A percentile compares a stretch with the other conserved stretches of the same genome.
Evolutionary conservation across 352 stramenopile species (phyloP).

Genomic region (Phytopythium aichiense): DNA sequence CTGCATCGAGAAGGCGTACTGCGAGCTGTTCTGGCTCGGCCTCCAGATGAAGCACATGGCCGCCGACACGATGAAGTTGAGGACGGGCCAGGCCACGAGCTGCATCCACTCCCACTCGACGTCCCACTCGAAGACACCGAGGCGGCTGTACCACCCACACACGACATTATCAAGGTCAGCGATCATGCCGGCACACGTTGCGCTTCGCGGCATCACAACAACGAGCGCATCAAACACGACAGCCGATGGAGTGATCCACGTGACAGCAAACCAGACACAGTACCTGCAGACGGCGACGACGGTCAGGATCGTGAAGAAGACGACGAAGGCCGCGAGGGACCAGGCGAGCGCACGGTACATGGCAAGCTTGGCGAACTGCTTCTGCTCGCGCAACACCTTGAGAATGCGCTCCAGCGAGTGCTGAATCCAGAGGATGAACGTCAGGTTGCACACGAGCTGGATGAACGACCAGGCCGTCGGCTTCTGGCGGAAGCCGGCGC

Average conservation of each 20-base stretch:
- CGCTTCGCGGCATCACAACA: conserved; percentile 1
- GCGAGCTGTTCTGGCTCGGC: conserved; percentile 79
- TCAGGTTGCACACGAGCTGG: conserved; percentile 83
- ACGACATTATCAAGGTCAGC: background rate
- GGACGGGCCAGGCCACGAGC: conserved; percentile 87
- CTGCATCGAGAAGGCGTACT: conserved; percentile 84
- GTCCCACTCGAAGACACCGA: conserved; percentile 87
- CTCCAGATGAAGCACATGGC: conserved; percentile 90
- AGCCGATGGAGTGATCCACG: background rate
- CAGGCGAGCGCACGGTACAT: conserved; percentile 87
- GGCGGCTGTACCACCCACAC: conserved; percentile 27
- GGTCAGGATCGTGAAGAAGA: conserved; percentile 88
- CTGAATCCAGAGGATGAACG: conserved; percentile 92
- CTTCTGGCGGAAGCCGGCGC: conserved; percentile 71
- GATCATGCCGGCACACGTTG: background rate
- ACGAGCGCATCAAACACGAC: background rate
- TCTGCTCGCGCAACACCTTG: conserved; percentile 73
- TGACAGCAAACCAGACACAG: background rate
- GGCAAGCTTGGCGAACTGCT: conserved; percentile 87
- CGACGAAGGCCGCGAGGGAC: conserved; percentile 78
- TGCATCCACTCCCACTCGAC: conserved; percentile 91
- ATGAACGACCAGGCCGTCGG: conserved; percentile 83
- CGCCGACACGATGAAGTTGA: conserved; percentile 89
- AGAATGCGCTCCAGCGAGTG: conserved; percentile 82
- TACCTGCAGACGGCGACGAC: conserved; percentile 64